Evolutionary conservation across 345 rosid genomes (phyloP), one percentile per base, ranked within the genome.

Genomic region (Citrus cavaleriei): DNA sequence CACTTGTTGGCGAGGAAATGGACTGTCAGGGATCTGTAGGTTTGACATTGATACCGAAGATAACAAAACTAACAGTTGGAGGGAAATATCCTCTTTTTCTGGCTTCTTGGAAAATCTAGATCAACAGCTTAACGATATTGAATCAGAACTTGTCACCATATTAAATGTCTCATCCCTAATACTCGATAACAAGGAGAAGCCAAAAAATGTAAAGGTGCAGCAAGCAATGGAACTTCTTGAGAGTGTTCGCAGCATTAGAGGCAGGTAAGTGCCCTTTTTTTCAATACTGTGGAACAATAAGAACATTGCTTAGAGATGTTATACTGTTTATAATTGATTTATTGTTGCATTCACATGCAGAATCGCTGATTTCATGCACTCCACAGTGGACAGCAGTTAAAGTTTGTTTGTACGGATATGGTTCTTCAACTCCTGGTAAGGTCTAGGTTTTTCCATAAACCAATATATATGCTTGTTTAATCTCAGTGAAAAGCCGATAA

Each of bases 161-260:
- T 74, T 90, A 75, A 93, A 85, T 83, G 90, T 89, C 77, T 90
- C 94, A 1, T 74, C 91, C 24, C 79, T 89, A 74, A 80, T 88
- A 25, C 84, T 90, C 71, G 86, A 83, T 78, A 77, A 80, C 76
- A 85, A 82, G 65, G 89, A 86, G 78, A 86, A 81, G 83, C 90
- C 89, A 51, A 81, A 83, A 72, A 91, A 89, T 82, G 75, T 78
- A 8, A 89, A 86, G 77, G 86, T 93, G 83, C 90, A 90, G 68
- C 95, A 91, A 67, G 83, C 87, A 10, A 16, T 80, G 66, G 97
- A 92, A 74, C 90, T 95, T 80, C 92, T 93, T 51, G 91, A 91
- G 38, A 85, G 84, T 70, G 68, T 95, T 46, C 84, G 80, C 42
- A 79, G 74, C 70, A 74, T 91, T 22, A 86, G 98, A 81, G 84